A percentile compares a stretch with the other conserved stretches of the same genome.
Evolutionary conservation across 305 asterid species (phyloP).

Genomic region (Fraxinus greggii): DNA sequence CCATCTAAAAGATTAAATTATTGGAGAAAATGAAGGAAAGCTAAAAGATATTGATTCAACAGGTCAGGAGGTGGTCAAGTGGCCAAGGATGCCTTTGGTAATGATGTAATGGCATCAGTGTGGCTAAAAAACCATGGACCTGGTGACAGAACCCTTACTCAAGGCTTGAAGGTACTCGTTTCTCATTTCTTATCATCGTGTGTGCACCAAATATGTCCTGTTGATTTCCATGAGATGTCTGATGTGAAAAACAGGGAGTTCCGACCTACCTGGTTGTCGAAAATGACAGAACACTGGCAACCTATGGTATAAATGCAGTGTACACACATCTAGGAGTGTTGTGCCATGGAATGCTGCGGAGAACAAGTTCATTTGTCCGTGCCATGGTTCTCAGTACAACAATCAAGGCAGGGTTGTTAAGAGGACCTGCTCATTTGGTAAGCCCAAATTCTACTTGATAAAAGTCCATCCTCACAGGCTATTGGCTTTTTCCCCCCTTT

Average conservation of each 20-base stretch:
- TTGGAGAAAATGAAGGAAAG: too few relatives aligned
- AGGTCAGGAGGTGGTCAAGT: constrained; percentile 57
- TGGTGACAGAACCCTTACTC: constrained; percentile 80
- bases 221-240: background rate
- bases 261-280: constrained; percentile 94
- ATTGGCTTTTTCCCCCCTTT: background rate
- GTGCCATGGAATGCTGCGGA: constrained; percentile 85
- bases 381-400: constrained; percentile 95
- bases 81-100: constrained; percentile 86
- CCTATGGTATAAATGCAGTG: constrained; percentile 81
- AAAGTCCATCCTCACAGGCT: background rate
- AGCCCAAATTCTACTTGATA: constrained; percentile 1
- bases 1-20: too few relatives aligned
- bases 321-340: constrained; percentile 95
- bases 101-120: constrained; percentile 58
- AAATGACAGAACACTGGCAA: constrained; percentile 76
- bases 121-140: constrained; percentile 76
- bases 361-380: constrained; percentile 90
- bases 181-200: background rate
- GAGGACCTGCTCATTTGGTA: constrained; percentile 97
- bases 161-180: constrained; percentile 69
- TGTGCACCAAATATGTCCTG: background rate
- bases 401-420: constrained; percentile 79
- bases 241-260: constrained; percentile 54
- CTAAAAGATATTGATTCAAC: constrained; percentile 18